Evolutionary conservation across 495 filamentous ascomycete genomes (phyloP), one percentile per base, ranked within the genome.

Genomic region (Aspergillus nanangensis): DNA sequence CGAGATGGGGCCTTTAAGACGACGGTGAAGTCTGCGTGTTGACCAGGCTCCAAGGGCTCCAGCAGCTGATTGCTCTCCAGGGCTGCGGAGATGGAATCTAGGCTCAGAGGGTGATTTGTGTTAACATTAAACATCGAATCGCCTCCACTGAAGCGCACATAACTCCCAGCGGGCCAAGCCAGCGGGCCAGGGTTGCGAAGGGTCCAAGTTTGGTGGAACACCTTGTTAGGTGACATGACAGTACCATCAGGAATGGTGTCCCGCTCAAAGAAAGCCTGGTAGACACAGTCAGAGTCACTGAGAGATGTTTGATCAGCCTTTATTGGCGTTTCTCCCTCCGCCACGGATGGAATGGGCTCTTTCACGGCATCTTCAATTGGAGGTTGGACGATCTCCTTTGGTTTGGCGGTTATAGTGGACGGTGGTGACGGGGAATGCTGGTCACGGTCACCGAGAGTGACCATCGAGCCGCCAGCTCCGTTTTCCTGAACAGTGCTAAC

Each of bases 41-140:
- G 77, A 13, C 88, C 90, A 22, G 82, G 78, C 36, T 75, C 72
- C 39, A 96, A 68, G 14, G 81, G 66, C n/a, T 73, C 67, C 38
- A 81, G 76, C 58, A 88, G 79, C 46, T 83, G 78, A 56, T 91
- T 92, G 61, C 87, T 95, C 67, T 90, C 83, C 58, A 84, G 85
- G 32, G 86, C 86, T 31, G 75, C 76, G 23, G 79, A 77, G 44
- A 95, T 79, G 38, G 89, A 82, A 8, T 75, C 70, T 15, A 85
- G 79, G 50, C 84, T 85, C 3, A 83, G 82, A 7, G 89, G 87
- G 63, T 88, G 89, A 41, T 69, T 76, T 19, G 84, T 72, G 58
- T 94, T 87, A 39, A 95, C 74, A 48, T 90, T 83, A 55, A 90
- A 87, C 94, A 99, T 97, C 60, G 86, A 84, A 60, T 97, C 94